Evolutionary conservation across 306 rosid species (phyloP).

Genomic region (Fagus crenata): DNA sequence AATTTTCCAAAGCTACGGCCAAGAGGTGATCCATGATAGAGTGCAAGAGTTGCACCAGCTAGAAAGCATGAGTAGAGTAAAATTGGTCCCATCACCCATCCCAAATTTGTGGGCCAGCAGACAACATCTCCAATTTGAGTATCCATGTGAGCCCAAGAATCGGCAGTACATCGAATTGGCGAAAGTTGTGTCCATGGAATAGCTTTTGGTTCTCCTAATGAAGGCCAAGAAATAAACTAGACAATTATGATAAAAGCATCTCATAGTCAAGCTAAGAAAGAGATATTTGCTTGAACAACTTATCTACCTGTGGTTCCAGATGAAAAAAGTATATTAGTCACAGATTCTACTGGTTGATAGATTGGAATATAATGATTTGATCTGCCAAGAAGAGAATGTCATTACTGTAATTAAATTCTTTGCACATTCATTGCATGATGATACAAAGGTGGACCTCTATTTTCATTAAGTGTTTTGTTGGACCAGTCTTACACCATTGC

Average conservation of each 20-base stretch:
- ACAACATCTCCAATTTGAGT: constrained; percentile 61
- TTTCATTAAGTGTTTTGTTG: constrained; percentile 3
- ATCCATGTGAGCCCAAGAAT: constrained; percentile 21
- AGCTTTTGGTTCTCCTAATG: constrained; percentile 51
- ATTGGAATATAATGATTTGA: constrained; percentile 52
- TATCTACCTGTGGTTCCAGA: constrained; percentile 92
- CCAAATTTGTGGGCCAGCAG: constrained; percentile 94
- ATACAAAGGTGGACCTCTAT: neutral
- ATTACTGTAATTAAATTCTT: neutral
- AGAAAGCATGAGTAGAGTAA: constrained; percentile 67
- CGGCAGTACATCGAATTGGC: too few species aligned
- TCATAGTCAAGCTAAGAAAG: neutral
- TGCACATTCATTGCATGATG: neutral
- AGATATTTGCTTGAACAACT: constrained; percentile 13
- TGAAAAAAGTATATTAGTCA: constrained; percentile 85
- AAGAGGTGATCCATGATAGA: too few species aligned
- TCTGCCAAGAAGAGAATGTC: constrained; percentile 48
- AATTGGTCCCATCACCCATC: constrained; percentile 92
- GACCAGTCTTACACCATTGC: neutral
- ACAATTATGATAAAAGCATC: constrained; percentile 19
- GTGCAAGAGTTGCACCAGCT: constrained; percentile 42
- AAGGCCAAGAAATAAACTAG: constrained; percentile 19
- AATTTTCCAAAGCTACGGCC: too few species aligned
- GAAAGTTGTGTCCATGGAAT: too few species aligned
- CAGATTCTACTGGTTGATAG: constrained; percentile 59